These are phyloP conservation scores for Teratosphaeria nubilosa DNA, from an alignment of 2,329 filamentous ascomycete species.

Conservation along the genomic window DNA sequence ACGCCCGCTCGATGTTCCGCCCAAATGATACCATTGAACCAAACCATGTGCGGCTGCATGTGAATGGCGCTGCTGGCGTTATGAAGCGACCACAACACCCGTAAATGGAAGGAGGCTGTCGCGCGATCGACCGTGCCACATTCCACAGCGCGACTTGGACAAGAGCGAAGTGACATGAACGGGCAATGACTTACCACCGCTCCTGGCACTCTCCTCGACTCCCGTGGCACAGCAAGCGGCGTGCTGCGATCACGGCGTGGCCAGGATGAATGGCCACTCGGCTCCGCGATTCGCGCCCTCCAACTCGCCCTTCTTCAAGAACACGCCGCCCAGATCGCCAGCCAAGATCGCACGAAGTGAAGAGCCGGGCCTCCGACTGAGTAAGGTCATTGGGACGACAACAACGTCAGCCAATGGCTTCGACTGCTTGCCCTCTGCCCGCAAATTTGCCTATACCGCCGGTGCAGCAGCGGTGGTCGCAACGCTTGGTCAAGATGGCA, in stretches of 20 bases:
- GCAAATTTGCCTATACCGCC: conserved; percentile 77
- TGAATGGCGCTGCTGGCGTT: too few relatives aligned
- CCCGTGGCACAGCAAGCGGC: conserved; percentile 11
- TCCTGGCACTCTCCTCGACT: conserved; percentile 10
- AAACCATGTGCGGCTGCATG: background rate
- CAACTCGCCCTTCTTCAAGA: conserved; percentile 56
- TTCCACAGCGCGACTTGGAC: background rate
- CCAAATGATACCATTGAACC: background rate
- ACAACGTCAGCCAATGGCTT: conserved; percentile 77
- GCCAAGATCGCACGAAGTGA: conserved; percentile 35
- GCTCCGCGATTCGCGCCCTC: conserved; percentile 52
- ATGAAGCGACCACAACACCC: background rate
- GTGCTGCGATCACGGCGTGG: background rate
- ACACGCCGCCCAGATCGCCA: conserved; percentile 55
- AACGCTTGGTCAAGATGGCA: conserved; percentile 57
- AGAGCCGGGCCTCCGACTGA: conserved; percentile 54
- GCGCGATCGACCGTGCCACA: background rate
- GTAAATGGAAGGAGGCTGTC: background rate
- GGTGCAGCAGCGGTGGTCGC: conserved; percentile 90
- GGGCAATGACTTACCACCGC: conserved; percentile 8
- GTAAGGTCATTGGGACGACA: conserved; percentile 83
- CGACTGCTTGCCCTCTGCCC: conserved; percentile 61
- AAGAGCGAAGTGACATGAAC: background rate
- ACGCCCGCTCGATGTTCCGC: too few relatives aligned
- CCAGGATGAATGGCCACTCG: conserved; percentile 29